A percentile compares a stretch with the other conserved stretches of the same genome.
phyloP scores from a whole-genome alignment of 2,329 filamentous ascomycete species.

The Alternaria postmessia region DNA sequence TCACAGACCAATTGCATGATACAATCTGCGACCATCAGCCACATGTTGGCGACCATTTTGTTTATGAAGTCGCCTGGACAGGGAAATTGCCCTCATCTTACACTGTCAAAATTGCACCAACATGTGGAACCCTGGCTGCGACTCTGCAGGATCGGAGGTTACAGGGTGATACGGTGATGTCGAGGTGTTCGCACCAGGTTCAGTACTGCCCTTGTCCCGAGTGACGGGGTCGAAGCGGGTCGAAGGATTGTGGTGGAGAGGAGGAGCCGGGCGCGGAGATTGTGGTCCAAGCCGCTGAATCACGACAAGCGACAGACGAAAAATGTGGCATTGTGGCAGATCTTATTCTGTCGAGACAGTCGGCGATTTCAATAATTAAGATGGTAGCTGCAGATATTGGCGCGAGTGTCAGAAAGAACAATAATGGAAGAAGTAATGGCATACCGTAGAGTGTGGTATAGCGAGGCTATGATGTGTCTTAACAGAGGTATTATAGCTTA shows the following conservation, averaged over 20 bases:
- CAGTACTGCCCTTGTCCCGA: conserved; percentile 23
- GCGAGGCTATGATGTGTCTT: conserved; percentile 23
- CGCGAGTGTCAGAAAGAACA: conserved; percentile 8
- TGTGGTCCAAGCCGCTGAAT: conserved; percentile 13
- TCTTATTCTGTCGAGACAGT: conserved; percentile 17
- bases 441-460: conserved; percentile 12
- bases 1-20: conserved; percentile 34
- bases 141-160: conserved; percentile 31
- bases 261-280: conserved; percentile 20
- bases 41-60: conserved; percentile 18
- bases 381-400: conserved; percentile 12
- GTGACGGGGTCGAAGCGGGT: conserved; percentile 17
- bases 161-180: conserved; percentile 32
- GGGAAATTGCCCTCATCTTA: conserved; percentile 29
- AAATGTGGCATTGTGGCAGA: conserved; percentile 8
- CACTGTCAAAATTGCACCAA: conserved; percentile 36
- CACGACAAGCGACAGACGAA: conserved; percentile 10
- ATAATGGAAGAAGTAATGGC: conserved; percentile 9
- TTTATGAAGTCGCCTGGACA: conserved; percentile 25
- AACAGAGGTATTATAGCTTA: conserved; percentile 36
- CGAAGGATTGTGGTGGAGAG: conserved; percentile 14
- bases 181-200: conserved; percentile 36
- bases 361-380: conserved; percentile 21
- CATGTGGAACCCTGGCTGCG: conserved; percentile 37
- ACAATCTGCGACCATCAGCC: conserved; percentile 28